A percentile compares a stretch with the other conserved stretches of the same genome.
phyloP scores from a whole-genome alignment of 108 stramenopile genomes.

The Skeletonema menzelii region DNA sequence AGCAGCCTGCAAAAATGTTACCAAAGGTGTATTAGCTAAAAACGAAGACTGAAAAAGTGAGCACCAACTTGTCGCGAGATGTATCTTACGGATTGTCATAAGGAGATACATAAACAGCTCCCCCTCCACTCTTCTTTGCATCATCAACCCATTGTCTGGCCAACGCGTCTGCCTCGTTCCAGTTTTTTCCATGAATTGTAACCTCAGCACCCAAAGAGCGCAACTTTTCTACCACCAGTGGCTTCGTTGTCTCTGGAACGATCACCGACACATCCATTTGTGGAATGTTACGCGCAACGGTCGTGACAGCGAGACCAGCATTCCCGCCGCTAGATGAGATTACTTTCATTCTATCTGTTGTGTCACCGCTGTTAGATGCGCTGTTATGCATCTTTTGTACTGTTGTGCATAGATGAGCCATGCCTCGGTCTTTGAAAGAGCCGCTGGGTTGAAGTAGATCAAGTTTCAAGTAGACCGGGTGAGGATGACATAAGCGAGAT shows the following conservation, averaged over 20 bases:
- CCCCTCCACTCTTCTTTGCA: constrained; percentile 15
- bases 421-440: constrained; percentile 82
- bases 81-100: constrained; percentile 70
- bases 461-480: constrained; percentile 77
- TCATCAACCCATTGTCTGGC: constrained; percentile 60
- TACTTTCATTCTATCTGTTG: constrained; percentile 31
- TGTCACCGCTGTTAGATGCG: not conserved
- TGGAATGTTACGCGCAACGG: constrained; percentile 57
- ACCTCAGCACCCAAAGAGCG: constrained; percentile 79
- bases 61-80: constrained; percentile 1
- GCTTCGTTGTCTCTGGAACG: constrained; percentile 88
- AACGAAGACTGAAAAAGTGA: not conserved
- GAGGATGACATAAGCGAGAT: constrained; percentile 42
- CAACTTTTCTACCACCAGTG: constrained; percentile 78
- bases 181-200: constrained; percentile 81
- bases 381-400: constrained; percentile 32
- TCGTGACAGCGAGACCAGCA: constrained; percentile 81
- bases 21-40: not conserved
- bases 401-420: constrained; percentile 73
- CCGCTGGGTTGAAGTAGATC: constrained; percentile 73
- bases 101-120: constrained; percentile 59
- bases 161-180: constrained; percentile 87
- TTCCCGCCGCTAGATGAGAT: constrained; percentile 76
- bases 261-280: constrained; percentile 71
- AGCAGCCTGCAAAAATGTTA: constrained; percentile 55